These are phyloP conservation scores for Penicillium flavigenum DNA, from an alignment of 495 filamentous ascomycete genomes.

Conservation along the genomic window DNA sequence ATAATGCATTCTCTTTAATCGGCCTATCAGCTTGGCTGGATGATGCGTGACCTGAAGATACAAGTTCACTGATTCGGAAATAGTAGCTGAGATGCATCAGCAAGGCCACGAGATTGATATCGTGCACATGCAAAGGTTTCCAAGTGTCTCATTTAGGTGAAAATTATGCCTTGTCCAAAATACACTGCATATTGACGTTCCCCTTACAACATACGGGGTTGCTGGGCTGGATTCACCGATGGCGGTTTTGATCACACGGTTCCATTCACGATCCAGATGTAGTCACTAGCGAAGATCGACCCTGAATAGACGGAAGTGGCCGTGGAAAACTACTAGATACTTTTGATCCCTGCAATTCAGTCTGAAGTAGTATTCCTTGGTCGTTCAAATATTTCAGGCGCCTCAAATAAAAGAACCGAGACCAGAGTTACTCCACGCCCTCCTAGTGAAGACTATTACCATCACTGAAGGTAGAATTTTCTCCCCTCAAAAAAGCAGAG, in stretches of 20 bases:
- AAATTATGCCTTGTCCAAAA: conserved; percentile 2
- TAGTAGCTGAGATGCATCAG: background rate
- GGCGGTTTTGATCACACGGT: background rate
- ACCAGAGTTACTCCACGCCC: background rate
- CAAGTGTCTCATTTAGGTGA: conserved; percentile 1
- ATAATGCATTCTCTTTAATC: conserved; percentile 1
- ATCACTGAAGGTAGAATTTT: conserved; percentile 2
- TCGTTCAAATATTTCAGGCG: conserved; percentile 2
- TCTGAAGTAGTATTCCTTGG: background rate
- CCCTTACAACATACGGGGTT: background rate
- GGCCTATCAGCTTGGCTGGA: conserved; percentile 3
- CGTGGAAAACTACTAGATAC: background rate
- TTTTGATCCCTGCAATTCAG: background rate
- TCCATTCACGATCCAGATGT: background rate
- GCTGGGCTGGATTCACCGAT: conserved; percentile 2
- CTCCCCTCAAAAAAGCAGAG: conserved; percentile 1
- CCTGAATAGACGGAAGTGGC: conserved; percentile 1
- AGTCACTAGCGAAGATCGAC: conserved; percentile 1
- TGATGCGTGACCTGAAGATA: background rate
- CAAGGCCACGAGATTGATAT: conserved; percentile 1
- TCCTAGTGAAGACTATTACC: conserved; percentile 3
- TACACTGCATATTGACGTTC: background rate
- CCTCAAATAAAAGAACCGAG: conserved; percentile 1
- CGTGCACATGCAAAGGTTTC: background rate
- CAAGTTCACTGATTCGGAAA: conserved; percentile 2